These are phyloP conservation scores for Aspergillus ruber DNA, from an alignment of 2,329 filamentous ascomycete genomes.

Conservation along the genomic window DNA sequence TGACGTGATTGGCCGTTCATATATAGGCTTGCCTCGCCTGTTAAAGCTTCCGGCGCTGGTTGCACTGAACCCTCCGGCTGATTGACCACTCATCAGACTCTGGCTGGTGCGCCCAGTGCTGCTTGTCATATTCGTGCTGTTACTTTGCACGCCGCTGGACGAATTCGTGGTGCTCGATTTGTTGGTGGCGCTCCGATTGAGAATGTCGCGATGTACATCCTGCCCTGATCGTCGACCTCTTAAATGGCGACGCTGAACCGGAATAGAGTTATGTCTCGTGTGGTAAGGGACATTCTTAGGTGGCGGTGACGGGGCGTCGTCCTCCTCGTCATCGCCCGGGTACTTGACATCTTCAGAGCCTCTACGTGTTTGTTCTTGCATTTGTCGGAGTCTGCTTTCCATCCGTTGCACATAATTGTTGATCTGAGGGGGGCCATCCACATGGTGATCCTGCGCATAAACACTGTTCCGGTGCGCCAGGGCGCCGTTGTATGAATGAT, in stretches of 20 bases:
- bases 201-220: constrained; percentile 62
- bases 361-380: constrained; percentile 51
- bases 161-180: constrained; percentile 80
- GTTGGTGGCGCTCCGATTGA: constrained; percentile 77
- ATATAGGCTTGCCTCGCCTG: constrained; percentile 53
- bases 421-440: constrained; percentile 61
- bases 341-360: constrained; percentile 47
- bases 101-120: constrained; percentile 73
- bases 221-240: constrained; percentile 52
- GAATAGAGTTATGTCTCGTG: constrained; percentile 38
- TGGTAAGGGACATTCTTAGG: constrained; percentile 47
- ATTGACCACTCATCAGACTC: constrained; percentile 89
- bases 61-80: constrained; percentile 83
- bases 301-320: constrained; percentile 53
- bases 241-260: constrained; percentile 30
- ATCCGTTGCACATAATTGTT: constrained; percentile 86
- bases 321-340: constrained; percentile 41
- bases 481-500: constrained; percentile 55
- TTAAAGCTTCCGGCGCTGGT: constrained; percentile 93
- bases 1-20: constrained; percentile 41
- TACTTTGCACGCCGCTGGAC: constrained; percentile 65
- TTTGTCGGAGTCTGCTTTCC: constrained; percentile 70
- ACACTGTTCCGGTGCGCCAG: constrained; percentile 42
- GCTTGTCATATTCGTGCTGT: constrained; percentile 56
- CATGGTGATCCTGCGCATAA: constrained; percentile 27